A percentile compares a stretch with the other conserved stretches of the same genome.
Conservation (phyloP, 1,284 basidiomycete species). For the Cryptococcus sp. region DNA sequence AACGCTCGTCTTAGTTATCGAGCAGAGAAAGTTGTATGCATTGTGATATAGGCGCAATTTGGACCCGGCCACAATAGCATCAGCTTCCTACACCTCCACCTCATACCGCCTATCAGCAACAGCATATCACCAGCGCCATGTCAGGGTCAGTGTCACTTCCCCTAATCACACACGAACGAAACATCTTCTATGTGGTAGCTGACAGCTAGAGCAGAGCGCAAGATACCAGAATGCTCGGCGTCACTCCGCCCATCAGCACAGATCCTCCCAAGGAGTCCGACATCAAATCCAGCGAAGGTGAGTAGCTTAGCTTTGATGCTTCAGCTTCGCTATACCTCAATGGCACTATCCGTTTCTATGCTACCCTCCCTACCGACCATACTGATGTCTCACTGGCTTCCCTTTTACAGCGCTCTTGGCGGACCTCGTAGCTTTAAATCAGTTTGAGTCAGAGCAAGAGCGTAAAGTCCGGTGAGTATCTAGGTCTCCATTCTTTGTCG, state of each 20-base stretch:
- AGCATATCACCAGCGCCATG: too few relatives aligned
- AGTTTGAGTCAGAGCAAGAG: conserved; percentile 89
- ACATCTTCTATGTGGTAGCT: not conserved
- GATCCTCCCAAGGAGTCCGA: conserved; percentile 67
- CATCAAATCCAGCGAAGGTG: conserved; percentile 72
- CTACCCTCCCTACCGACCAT: too few relatives aligned
- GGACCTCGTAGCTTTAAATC: conserved; percentile 81
- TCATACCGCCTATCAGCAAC: too few relatives aligned
- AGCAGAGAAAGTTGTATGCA: too few relatives aligned
- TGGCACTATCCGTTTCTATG: too few relatives aligned
- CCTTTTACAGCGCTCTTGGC: conserved; percentile 56
- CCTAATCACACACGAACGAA: not conserved
- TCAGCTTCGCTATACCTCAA: too few relatives aligned
- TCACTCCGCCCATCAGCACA: conserved; percentile 88
- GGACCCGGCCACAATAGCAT: too few relatives aligned
- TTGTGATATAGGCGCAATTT: too few relatives aligned
- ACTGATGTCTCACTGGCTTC: too few relatives aligned
- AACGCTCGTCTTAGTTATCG: too few relatives aligned
- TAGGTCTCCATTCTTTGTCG: not conserved
- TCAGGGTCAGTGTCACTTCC: too few relatives aligned
- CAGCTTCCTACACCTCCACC: too few relatives aligned
- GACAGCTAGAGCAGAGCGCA: conserved; percentile 7
- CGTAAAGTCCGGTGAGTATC: conserved; percentile 72
- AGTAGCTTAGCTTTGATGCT: conserved; percentile 56
- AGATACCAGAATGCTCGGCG: conserved; percentile 50